Base-by-base conservation (phyloP, 2,329 filamentous ascomycete species). In the Aspergillus transmontanensis region DNA sequence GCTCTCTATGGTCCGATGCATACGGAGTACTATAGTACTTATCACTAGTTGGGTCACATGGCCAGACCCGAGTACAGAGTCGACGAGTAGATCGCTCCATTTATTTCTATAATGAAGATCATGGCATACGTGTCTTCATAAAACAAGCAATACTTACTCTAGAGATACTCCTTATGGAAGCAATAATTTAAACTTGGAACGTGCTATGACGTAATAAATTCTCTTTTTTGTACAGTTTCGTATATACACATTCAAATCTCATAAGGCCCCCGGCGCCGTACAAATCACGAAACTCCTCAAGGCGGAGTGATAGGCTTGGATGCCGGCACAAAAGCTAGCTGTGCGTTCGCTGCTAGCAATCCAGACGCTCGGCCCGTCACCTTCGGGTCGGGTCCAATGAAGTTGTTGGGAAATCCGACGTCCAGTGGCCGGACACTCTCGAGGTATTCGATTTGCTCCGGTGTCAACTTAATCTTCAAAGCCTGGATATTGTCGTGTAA, bases 361-460 rank as follows among this genome's bases (percentile, higher is more conserved):
- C 57, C 28, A 19, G 4, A n/a, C 2, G 43, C 16, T 54, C 66
- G 51, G 32, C 69, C 69, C 5, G 64, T 70, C 12, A 65, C 66
- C 39, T 64, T 70, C 6, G 74, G 74, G 62, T 76, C 69, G 14
- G 41, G 45, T 6, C 73, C 73, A 43, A 90, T 73, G 68, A 92
- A 86, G 72, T 80, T 86, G 64, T 82, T 78, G 0, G 90, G 90
- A 76, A 92, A 93, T 0, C 89, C 90, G 45, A 86, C 71, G 57
- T 91, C 86, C 66, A 92, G 90, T 0, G 81, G 79, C 41, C 81
- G 81, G 0, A 87, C 87, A 6, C 71, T 79, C 64, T 93, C 90
- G 62, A 93, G 87, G 68, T 88, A 84, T 43, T 85, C 77, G 30
- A 94, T 85, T 50, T 94, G 89, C 63, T 89, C 83, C 0, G 81